These are phyloP conservation scores for Monascus purpureus DNA, from an alignment of 495 filamentous ascomycete genomes.

Conservation along the genomic window DNA sequence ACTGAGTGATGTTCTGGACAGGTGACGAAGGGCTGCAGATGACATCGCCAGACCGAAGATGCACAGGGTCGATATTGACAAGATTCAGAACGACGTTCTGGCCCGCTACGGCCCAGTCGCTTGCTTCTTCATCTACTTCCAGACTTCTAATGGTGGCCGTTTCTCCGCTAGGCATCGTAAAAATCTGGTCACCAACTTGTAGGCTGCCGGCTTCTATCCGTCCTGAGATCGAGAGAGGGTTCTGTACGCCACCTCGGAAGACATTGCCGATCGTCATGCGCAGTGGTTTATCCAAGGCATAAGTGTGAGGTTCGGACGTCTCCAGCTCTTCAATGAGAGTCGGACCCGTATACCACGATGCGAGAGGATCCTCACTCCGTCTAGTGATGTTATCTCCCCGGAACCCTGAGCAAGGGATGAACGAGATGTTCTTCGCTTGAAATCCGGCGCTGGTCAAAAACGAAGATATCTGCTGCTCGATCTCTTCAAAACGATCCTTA, in stretches of 20 bases:
- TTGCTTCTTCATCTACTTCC: constrained; percentile 53
- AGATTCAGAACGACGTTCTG: constrained; percentile 78
- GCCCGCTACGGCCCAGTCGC: constrained; percentile 91
- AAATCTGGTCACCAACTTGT: constrained; percentile 67
- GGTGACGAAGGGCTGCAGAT: constrained; percentile 56
- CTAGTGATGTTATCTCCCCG: constrained; percentile 72
- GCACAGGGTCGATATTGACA: constrained; percentile 68
- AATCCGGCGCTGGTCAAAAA: constrained; percentile 78
- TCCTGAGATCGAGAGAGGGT: constrained; percentile 67
- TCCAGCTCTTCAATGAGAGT: constrained; percentile 78
- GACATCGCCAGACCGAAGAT: constrained; percentile 75
- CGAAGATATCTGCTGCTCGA: constrained; percentile 64
- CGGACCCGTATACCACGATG: constrained; percentile 64
- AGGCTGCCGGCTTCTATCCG: constrained; percentile 73
- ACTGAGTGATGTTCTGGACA: constrained; percentile 50
- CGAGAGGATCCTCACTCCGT: constrained; percentile 38
- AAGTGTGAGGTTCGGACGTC: constrained; percentile 52
- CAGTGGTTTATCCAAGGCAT: constrained; percentile 65
- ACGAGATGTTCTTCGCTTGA: constrained; percentile 59
- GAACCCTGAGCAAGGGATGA: constrained; percentile 80
- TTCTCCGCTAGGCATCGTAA: constrained; percentile 68
- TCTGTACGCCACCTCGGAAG: constrained; percentile 62
- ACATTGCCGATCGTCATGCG: constrained; percentile 73
- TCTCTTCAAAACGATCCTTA: constrained; percentile 67
- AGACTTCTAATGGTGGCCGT: constrained; percentile 65